Evolutionary conservation across 202 grass and related monocot species (phyloP).

Genomic region (Panicum virgatum): DNA sequence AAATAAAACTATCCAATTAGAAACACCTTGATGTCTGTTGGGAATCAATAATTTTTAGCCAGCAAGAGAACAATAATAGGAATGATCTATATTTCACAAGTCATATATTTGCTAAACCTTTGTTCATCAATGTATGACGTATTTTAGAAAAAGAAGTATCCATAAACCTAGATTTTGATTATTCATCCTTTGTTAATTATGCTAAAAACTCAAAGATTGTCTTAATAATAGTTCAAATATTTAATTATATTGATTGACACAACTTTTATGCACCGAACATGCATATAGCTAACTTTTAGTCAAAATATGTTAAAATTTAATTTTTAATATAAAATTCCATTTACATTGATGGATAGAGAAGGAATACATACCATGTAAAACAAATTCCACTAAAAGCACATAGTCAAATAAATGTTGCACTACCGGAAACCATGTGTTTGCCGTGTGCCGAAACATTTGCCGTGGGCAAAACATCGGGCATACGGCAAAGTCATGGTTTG

Average conservation of each 20-base stretch:
- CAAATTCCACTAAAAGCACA: not conserved
- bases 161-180: not conserved
- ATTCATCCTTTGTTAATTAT: too few relatives aligned
- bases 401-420: too few relatives aligned
- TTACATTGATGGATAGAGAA: not conserved
- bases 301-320: not conserved
- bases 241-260: not conserved
- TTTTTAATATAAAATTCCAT: not conserved
- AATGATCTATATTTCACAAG: not conserved
- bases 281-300: not conserved
- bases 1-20: too few relatives aligned
- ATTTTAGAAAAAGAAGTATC: not conserved
- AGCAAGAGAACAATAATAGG: not conserved
- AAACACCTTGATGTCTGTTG: too few relatives aligned
- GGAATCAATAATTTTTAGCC: not conserved
- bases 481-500: too few relatives aligned
- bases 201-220: not conserved
- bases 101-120: not conserved
- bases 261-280: not conserved
- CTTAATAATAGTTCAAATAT: not conserved
- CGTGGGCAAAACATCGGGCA: too few relatives aligned
- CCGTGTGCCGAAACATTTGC: too few relatives aligned
- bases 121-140: not conserved
- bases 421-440: too few relatives aligned
- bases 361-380: not conserved